Base-by-base conservation (phyloP, 352 stramenopile genomes). In the Pythium dissotocum region DNA sequence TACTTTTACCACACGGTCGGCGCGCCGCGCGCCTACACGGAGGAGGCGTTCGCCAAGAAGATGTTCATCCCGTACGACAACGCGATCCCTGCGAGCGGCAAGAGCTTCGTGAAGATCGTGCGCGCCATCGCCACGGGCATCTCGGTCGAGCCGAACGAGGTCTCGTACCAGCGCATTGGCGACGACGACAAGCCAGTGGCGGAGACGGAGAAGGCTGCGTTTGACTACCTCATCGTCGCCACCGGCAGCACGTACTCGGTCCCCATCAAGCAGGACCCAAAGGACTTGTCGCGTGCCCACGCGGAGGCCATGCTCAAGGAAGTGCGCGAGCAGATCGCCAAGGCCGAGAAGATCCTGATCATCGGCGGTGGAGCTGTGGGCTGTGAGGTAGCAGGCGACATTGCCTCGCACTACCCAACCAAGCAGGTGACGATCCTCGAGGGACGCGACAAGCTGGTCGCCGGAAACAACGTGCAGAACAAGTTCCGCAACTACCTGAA, bases 61-160 rank as follows among this genome's bases (percentile, higher is more conserved):
- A 78, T 92, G 69, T 92, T 90, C 59, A 77, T 92, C 42, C 84
- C 84, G 4, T 83, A 82, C 64, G 78, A 85, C 62, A 73, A 88
- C n/a, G 84, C 73, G 6, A 84, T 92, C 52, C 77, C 72, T 6
- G 44, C 54, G 10, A 38, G n/a, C 26, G 64, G 61, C 36, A 24
- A 16, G 16, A 6, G 28, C 2, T 76, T 73, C 32, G 70, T 70
- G 24, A 21, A 54, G 13, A n/a, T 70, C 36, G 49, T 76, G 21
- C 65, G 70, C 24, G 69, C 54, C 26, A 48, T 69, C 32, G 65
- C 58, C 12, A 78, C 70, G 2, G 33, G 33, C 35, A 65, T 76
- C 44, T 57, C 61, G 1, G 64, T 58, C 2, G 24, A 51, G 5
- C 54, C 42, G 14, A 69, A 69, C 14, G 65, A 76, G 7, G 58